phyloP scores from a whole-genome alignment of 805 yeast genomes.

The Candida orba region DNA sequence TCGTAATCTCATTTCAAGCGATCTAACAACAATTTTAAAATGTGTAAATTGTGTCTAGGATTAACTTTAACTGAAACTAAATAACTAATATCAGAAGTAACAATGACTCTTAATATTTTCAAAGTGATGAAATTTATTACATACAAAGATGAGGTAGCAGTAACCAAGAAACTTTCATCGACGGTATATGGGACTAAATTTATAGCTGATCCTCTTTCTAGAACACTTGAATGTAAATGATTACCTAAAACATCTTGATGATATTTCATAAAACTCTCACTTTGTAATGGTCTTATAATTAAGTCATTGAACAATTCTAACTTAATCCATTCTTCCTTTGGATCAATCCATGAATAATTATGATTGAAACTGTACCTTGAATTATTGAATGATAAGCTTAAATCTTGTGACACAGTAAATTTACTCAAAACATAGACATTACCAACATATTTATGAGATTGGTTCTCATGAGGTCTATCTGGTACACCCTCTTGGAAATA shows the following conservation, averaged over 20 bases:
- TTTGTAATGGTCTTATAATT: slow-evolving; percentile 16
- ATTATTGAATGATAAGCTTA: slow-evolving; percentile 15
- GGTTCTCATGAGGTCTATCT: slow-evolving; percentile 19
- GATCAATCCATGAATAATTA: slow-evolving; percentile 18
- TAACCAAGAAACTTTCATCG: slow-evolving; percentile 14
- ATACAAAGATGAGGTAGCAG: slow-evolving; percentile 16
- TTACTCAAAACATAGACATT: slow-evolving; percentile 17
- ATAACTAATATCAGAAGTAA: slow-evolving; percentile 15
- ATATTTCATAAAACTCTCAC: slow-evolving; percentile 16
- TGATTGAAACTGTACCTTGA: slow-evolving; percentile 19
- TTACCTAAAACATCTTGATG: slow-evolving; percentile 19
- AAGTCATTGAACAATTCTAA: slow-evolving; percentile 19
- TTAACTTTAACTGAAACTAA: slow-evolving; percentile 18
- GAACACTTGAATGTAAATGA: slow-evolving; percentile 12
- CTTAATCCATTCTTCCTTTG: slow-evolving; percentile 18
- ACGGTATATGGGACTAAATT: slow-evolving; percentile 18
- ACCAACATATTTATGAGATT: slow-evolving; percentile 21
- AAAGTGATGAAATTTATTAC: slow-evolving; percentile 17
- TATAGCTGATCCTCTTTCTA: slow-evolving; percentile 18
- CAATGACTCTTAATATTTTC: slow-evolving; percentile 15
- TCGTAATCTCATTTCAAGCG: neutral
- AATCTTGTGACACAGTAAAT: slow-evolving; percentile 15
- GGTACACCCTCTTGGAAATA: slow-evolving; percentile 20
- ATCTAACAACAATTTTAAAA: slow-evolving; percentile 14
- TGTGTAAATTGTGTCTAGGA: slow-evolving; percentile 17